A percentile compares a stretch with the other conserved stretches of the same genome.
These are phyloP conservation scores for Blastobotrys ciferrii DNA, from an alignment of 1,139 yeast genomes.

Conservation along the genomic window DNA sequence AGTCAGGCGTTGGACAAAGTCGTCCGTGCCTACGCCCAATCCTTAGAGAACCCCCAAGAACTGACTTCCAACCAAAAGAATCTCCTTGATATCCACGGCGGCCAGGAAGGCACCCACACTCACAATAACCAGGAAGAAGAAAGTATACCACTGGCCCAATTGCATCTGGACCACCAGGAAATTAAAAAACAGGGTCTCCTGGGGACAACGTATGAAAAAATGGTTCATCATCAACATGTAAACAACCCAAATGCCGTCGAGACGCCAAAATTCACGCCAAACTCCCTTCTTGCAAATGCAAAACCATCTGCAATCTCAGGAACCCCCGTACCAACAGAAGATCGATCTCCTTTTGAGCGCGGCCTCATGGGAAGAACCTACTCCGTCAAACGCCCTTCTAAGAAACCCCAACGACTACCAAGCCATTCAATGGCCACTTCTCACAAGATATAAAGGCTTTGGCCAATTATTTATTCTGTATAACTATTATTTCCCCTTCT, in stretches of 20 bases:
- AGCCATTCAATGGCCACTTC: conserved; percentile 14
- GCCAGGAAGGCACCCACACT: neutral
- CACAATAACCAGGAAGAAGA: neutral
- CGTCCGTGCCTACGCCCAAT: conserved; percentile 5
- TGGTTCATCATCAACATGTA: conserved; percentile 9
- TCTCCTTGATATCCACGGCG: neutral
- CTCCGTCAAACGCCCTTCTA: conserved; percentile 1
- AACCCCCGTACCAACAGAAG: conserved; percentile 8
- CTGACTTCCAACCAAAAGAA: conserved; percentile 3
- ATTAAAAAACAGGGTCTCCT: conserved; percentile 16
- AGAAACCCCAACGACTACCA: conserved; percentile 10
- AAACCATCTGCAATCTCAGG: conserved; percentile 8
- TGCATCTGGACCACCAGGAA: conserved; percentile 10
- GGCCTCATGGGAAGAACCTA: conserved; percentile 10
- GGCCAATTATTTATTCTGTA: neutral
- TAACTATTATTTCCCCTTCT: neutral
- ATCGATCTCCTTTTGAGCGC: conserved; percentile 10
- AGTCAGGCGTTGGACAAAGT: conserved; percentile 22
- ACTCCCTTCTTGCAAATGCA: conserved; percentile 20
- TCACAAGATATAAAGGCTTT: neutral
- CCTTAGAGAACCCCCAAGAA: conserved; percentile 8
- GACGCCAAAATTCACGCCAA: conserved; percentile 16
- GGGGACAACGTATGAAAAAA: conserved; percentile 12
- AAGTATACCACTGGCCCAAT: conserved; percentile 14
- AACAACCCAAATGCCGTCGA: conserved; percentile 7